Conservation (phyloP, 2,329 filamentous ascomycete species). For the Fusarium hainanense region DNA sequence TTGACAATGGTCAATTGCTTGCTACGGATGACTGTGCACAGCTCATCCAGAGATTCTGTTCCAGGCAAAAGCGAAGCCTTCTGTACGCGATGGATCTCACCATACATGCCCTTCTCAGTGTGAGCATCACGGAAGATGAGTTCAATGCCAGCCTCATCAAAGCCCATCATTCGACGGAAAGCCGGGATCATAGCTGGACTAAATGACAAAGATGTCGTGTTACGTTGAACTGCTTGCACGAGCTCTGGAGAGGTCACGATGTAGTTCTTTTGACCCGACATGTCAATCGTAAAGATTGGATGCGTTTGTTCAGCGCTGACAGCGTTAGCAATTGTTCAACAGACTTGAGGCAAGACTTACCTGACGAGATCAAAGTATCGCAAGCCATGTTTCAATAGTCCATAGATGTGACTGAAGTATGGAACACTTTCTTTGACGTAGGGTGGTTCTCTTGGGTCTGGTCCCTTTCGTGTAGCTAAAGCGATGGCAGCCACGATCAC, state of each 20-base stretch:
- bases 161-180: slow-evolving; percentile 38
- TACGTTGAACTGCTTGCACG: slow-evolving; percentile 35
- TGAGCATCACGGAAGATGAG: slow-evolving; percentile 40
- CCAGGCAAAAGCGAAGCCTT: slow-evolving; percentile 33
- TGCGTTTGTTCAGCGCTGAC: slow-evolving; percentile 32
- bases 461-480: slow-evolving; percentile 2
- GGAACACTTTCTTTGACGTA: slow-evolving; percentile 30
- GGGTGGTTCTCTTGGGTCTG: slow-evolving; percentile 22
- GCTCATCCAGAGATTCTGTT: slow-evolving; percentile 27
- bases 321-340: background rate
- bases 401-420: slow-evolving; percentile 32
- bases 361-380: slow-evolving; percentile 36
- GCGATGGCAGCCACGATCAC: slow-evolving; percentile 11
- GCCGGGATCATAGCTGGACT: slow-evolving; percentile 37
- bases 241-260: slow-evolving; percentile 40
- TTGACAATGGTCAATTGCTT: slow-evolving; percentile 23
- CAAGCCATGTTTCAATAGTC: slow-evolving; percentile 30
- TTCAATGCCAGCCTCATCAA: slow-evolving; percentile 35
- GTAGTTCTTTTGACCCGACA: slow-evolving; percentile 38
- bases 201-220: slow-evolving; percentile 28
- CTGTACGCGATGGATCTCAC: slow-evolving; percentile 36
- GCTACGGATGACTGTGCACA: slow-evolving; percentile 10
- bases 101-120: slow-evolving; percentile 40
- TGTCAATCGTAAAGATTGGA: slow-evolving; percentile 42
- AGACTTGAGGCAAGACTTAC: background rate